Evolutionary conservation across 2,329 filamentous ascomycete genomes (phyloP).

Genomic region (Sclerotinia trifoliorum): DNA sequence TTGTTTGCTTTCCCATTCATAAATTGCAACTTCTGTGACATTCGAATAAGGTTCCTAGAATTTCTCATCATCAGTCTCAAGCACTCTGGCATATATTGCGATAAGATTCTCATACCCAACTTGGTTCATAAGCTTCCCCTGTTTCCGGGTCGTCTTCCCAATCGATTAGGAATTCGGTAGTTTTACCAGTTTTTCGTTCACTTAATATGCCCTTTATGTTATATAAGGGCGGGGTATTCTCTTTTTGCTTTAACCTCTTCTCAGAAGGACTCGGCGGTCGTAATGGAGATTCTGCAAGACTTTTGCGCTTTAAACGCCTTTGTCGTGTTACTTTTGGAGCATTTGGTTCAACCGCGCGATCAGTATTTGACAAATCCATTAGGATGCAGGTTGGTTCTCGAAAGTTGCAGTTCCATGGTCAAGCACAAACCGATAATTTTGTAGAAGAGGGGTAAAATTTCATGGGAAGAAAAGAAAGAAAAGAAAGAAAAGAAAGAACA

Average conservation of each 20-base stretch:
- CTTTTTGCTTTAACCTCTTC: neutral
- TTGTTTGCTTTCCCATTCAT: conserved; percentile 20
- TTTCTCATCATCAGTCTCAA: neutral
- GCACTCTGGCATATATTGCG: neutral
- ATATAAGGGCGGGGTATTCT: neutral
- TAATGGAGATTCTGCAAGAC: neutral
- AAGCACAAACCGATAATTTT: neutral
- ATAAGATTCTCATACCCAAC: conserved; percentile 48
- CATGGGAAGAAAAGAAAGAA: neutral
- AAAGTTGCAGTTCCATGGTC: conserved; percentile 17
- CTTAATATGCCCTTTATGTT: conserved; percentile 26
- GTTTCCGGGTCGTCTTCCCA: conserved; percentile 55
- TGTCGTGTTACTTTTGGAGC: conserved; percentile 1
- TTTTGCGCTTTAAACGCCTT: conserved; percentile 15
- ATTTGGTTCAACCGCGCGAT: conserved; percentile 15
- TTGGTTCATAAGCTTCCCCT: conserved; percentile 48
- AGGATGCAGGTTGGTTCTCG: conserved; percentile 2
- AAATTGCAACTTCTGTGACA: conserved; percentile 19
- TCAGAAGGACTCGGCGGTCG: neutral
- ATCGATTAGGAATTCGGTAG: conserved; percentile 51
- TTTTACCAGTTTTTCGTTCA: conserved; percentile 25
- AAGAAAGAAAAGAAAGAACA: neutral
- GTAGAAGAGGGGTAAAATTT: neutral
- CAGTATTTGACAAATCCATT: conserved; percentile 20
- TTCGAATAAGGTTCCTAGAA: conserved; percentile 34